Base-by-base conservation (phyloP, 192 early-diverging fungal species). In the Mortierella claussenii region DNA sequence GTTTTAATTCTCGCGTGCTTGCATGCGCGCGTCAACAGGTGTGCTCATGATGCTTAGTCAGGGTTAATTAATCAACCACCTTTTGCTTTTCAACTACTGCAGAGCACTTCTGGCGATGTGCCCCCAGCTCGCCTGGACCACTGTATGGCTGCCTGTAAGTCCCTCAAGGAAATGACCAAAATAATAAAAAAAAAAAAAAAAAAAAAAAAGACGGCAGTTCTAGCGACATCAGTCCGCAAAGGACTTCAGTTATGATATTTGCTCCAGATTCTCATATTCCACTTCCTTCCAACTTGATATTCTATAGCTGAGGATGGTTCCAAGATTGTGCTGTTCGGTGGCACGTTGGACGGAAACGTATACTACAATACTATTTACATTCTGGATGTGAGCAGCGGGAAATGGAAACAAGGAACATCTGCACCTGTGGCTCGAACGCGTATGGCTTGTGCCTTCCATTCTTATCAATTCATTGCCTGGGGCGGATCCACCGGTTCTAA, bases 131-230 rank as follows among this genome's bases (percentile, higher is more conserved):
- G 71, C 11, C 40, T 76, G 33, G 71, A 76, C 45, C 71, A 76
- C 45, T 76, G 71, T 33, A 65, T 76, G 57, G 71, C 64, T 44
- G 56, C 34, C 9, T 76, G 71, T 76, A 76, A 61, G 71, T 51
- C 1, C 24, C 11, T 7, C 30, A 20, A 30, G 26, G 32, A 17
- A 17, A 21, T 11, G 55, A 24, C 34, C n/a, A n/a, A n/a, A n/a
- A n/a, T n/a, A n/a, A n/a, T n/a, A n/a, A n/a, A n/a, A n/a, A n/a
- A n/a, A n/a, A n/a, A n/a, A n/a, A n/a, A n/a, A n/a, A n/a, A n/a
- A n/a, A n/a, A n/a, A n/a, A n/a, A n/a, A n/a, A n/a, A n/a, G n/a
- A n/a, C n/a, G n/a, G n/a, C n/a, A n/a, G n/a, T n/a, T n/a, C n/a
- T n/a, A n/a, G n/a, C n/a, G n/a, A n/a, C n/a, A n/a, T n/a, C n/a